Conservation (phyloP, 352 stramenopile species). For the Phytophthora aleatoria region DNA sequence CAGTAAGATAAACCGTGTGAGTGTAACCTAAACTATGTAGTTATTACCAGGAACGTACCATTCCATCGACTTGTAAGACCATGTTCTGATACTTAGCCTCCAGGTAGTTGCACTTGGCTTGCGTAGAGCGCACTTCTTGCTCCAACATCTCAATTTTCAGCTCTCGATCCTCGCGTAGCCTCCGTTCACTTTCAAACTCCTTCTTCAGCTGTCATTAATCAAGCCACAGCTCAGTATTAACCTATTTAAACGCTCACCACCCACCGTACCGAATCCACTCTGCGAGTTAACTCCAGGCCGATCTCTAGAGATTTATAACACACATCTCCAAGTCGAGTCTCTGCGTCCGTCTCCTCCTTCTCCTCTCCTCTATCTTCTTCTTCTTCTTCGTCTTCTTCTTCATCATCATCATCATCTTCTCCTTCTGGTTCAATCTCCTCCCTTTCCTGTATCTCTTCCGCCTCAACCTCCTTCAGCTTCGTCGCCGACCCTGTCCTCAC, state of each 20-base stretch:
- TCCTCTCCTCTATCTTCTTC: slow-evolving; percentile 3
- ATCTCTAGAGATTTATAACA: slow-evolving; percentile 52
- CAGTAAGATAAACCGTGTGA: not conserved
- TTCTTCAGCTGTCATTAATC: slow-evolving; percentile 31
- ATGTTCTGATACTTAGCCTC: slow-evolving; percentile 48
- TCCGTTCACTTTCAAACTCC: slow-evolving; percentile 34
- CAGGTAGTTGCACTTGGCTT: slow-evolving; percentile 46
- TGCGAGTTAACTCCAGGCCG: slow-evolving; percentile 33
- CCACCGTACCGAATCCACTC: slow-evolving; percentile 39
- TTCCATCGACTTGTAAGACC: slow-evolving; percentile 38
- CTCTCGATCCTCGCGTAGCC: slow-evolving; percentile 35
- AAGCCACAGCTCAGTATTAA: not conserved
- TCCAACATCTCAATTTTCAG: slow-evolving; percentile 47
- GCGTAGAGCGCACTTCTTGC: slow-evolving; percentile 45
- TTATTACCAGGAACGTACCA: slow-evolving; percentile 27
- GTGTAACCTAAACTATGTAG: not conserved
- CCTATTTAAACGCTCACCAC: not conserved
- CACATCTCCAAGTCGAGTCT: slow-evolving; percentile 34
- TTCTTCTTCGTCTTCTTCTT: no score
- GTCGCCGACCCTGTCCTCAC: slow-evolving; percentile 1
- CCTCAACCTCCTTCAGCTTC: slow-evolving; percentile 2
- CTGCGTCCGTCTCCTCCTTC: slow-evolving; percentile 2
- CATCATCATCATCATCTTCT: slow-evolving; percentile 5
- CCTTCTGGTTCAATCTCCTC: slow-evolving; percentile 2
- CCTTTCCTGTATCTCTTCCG: slow-evolving; percentile 1